phyloP scores from a whole-genome alignment of 2,329 filamentous ascomycete genomes.

The Phialophora verrucosa region DNA sequence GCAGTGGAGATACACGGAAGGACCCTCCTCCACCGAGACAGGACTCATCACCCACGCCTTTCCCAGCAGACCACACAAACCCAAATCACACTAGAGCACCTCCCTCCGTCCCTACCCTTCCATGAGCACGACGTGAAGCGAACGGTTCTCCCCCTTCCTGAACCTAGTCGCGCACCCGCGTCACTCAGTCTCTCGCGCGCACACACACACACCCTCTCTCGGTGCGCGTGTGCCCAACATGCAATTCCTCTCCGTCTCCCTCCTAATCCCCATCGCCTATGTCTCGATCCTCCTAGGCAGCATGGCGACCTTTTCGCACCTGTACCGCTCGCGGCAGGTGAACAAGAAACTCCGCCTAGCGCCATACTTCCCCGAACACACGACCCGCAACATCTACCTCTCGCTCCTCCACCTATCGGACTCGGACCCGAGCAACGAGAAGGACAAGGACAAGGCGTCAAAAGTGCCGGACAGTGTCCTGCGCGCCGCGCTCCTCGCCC shows the following conservation, averaged over 20 bases:
- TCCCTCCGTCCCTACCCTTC: not conserved
- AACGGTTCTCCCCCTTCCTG: not conserved
- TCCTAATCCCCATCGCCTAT: conserved; percentile 87
- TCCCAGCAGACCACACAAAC: not conserved
- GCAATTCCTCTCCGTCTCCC: conserved; percentile 70
- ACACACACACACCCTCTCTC: not conserved
- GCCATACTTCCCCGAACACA: conserved; percentile 91
- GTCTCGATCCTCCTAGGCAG: conserved; percentile 84
- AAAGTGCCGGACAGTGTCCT: conserved; percentile 81
- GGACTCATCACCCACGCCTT: not conserved
- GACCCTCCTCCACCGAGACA: not conserved
- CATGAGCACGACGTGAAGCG: conserved; percentile 10
- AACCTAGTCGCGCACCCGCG: not conserved
- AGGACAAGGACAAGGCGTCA: conserved; percentile 45
- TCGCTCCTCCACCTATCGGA: conserved; percentile 82
- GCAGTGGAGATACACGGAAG: not conserved
- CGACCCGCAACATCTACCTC: conserved; percentile 93
- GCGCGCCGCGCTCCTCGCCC: conserved; percentile 83
- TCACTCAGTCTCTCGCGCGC: not conserved
- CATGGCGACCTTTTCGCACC: conserved; percentile 85
- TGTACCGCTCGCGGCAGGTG: conserved; percentile 92
- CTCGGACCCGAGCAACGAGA: conserved; percentile 23
- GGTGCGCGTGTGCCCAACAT: conserved; percentile 19
- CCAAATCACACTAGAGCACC: no score
- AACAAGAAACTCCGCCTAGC: conserved; percentile 81